Evolutionary conservation across 371 early-diverging fungal species (phyloP).

Genomic region (Rhizopus microsporus): DNA sequence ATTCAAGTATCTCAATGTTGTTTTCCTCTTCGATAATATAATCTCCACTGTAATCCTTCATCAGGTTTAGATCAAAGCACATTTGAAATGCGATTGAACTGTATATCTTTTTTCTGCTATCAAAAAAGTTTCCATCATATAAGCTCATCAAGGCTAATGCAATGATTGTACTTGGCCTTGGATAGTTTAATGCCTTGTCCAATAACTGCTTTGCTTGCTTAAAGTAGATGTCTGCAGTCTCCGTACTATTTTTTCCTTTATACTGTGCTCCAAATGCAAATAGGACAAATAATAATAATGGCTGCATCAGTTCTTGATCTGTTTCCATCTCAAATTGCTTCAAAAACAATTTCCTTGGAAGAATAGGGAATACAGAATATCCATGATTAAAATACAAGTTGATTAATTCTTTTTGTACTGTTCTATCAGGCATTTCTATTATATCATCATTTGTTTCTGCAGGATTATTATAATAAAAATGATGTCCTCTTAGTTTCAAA

Average conservation of each 20-base stretch:
- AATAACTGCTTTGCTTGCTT: slow-evolving; percentile 27
- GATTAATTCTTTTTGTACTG: slow-evolving; percentile 18
- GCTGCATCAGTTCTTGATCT: slow-evolving; percentile 1
- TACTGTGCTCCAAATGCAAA: slow-evolving; percentile 36
- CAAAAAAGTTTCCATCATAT: slow-evolving; percentile 14
- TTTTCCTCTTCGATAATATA: slow-evolving; percentile 6
- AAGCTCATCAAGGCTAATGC: slow-evolving; percentile 28
- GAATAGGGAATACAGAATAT: slow-evolving; percentile 32
- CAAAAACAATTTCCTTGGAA: slow-evolving; percentile 31
- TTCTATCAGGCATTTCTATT: slow-evolving; percentile 15
- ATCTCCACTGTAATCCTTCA: slow-evolving; percentile 19
- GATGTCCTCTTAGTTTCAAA: background rate
- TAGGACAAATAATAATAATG: slow-evolving; percentile 24
- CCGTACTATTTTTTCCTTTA: slow-evolving; percentile 13
- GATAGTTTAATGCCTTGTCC: slow-evolving; percentile 18
- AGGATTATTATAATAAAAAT: background rate
- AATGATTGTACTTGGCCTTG: slow-evolving; percentile 27
- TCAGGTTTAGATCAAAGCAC: slow-evolving; percentile 29
- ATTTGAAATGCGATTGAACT: slow-evolving; percentile 36
- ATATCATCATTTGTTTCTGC: background rate
- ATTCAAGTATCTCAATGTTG: slow-evolving; percentile 18
- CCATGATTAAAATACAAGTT: slow-evolving; percentile 28
- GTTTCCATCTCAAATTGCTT: slow-evolving; percentile 24
- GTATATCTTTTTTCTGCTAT: slow-evolving; percentile 20
- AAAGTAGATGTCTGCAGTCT: slow-evolving; percentile 29